phyloP scores from a whole-genome alignment of 176 grass and related monocot genomes.

The Guadua angustifolia region DNA sequence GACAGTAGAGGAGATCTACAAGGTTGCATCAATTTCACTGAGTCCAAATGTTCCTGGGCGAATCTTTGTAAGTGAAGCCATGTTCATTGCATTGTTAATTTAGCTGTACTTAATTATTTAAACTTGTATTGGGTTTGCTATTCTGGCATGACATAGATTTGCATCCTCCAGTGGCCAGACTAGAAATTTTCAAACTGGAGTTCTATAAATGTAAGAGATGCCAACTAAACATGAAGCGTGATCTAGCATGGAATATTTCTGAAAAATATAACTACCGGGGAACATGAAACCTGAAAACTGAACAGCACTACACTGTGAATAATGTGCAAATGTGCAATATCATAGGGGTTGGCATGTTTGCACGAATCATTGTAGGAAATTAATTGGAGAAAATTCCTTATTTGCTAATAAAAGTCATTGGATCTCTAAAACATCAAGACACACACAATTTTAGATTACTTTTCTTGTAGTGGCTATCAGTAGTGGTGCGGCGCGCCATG shows the following conservation, averaged over 20 bases:
- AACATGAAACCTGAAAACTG: not conserved
- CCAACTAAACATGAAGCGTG: slow-evolving; percentile 3
- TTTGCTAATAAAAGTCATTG: no score
- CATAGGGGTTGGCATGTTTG: not conserved
- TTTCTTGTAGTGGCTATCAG: no score
- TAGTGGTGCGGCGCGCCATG: no score
- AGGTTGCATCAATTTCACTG: slow-evolving; percentile 85
- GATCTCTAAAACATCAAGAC: no score
- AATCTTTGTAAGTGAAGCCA: slow-evolving; percentile 91
- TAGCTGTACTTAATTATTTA: slow-evolving; percentile 29
- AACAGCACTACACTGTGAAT: not conserved
- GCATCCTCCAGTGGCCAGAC: not conserved
- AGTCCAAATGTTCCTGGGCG: slow-evolving; percentile 98
- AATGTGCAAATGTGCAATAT: not conserved
- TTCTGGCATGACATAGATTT: slow-evolving; percentile 12
- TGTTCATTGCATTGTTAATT: slow-evolving; percentile 22
- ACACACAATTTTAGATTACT: no score
- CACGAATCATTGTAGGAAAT: not conserved
- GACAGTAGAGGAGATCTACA: slow-evolving; percentile 99
- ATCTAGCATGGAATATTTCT: not conserved
- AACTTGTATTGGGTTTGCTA: not conserved
- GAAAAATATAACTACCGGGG: not conserved
- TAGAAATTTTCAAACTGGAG: not conserved
- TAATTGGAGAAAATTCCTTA: not conserved
- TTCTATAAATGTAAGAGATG: not conserved